These are phyloP conservation scores for Fusarium setosum DNA, from an alignment of 2,329 filamentous ascomycete species.

Conservation along the genomic window DNA sequence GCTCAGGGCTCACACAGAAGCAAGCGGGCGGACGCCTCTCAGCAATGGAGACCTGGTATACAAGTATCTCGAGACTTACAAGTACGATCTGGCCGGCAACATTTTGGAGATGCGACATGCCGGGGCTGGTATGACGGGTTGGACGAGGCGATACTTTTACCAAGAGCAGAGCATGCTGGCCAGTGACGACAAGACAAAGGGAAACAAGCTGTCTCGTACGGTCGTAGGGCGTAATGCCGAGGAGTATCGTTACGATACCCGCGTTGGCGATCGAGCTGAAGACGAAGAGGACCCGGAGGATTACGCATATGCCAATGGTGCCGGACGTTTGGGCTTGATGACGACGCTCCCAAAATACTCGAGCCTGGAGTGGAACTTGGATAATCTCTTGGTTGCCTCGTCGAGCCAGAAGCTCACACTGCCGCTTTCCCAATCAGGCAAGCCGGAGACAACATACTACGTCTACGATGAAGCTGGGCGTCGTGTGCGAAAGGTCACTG, in stretches of 20 bases:
- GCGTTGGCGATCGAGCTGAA: too few relatives aligned
- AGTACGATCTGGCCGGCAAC: not conserved
- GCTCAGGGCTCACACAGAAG: not conserved
- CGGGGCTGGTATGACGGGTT: not conserved
- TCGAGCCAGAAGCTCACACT: not conserved
- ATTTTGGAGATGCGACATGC: not conserved
- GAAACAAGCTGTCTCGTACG: not conserved
- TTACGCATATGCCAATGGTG: not conserved
- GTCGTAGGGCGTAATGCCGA: not conserved
- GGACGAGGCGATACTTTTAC: not conserved
- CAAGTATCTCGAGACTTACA: not conserved
- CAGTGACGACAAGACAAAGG: not conserved
- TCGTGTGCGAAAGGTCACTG: constrained; percentile 15
- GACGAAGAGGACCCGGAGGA: too few relatives aligned
- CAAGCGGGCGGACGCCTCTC: not conserved
- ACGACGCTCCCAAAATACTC: constrained; percentile 8
- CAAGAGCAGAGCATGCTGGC: not conserved
- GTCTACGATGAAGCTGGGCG: constrained; percentile 14
- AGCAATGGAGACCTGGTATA: not conserved
- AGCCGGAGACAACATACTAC: constrained; percentile 21
- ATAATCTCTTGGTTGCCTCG: not conserved
- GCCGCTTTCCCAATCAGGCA: too few relatives aligned
- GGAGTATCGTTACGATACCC: too few relatives aligned
- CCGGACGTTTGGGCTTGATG: not conserved
- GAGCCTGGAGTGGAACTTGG: constrained; percentile 7